These are phyloP conservation scores for Ophiostoma tasmaniense DNA, from an alignment of 2,329 filamentous ascomycete species.

Conservation along the genomic window DNA sequence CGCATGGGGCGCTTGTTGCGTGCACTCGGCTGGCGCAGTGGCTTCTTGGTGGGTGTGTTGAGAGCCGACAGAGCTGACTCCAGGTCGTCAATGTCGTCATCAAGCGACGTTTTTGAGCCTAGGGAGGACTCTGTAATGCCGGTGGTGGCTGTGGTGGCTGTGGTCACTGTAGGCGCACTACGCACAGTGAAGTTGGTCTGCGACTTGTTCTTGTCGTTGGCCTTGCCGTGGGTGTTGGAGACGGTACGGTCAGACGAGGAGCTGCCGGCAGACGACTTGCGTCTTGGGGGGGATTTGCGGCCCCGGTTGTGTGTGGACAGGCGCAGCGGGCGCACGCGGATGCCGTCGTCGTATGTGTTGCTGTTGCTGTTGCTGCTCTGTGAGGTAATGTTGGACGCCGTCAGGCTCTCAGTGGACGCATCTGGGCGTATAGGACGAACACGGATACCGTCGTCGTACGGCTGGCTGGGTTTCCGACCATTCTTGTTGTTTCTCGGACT, in stretches of 20 bases:
- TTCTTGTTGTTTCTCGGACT: background rate
- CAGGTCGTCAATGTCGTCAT: conserved; percentile 24
- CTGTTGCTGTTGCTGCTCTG: background rate
- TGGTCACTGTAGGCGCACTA: conserved; percentile 14
- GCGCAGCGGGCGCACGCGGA: conserved; percentile 22
- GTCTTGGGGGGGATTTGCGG: background rate
- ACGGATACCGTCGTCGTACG: conserved; percentile 25
- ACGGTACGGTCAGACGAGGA: background rate
- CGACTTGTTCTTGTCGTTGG: conserved; percentile 6
- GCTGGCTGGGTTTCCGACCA: background rate
- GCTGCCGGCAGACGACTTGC: background rate
- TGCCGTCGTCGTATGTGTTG: conserved; percentile 25
- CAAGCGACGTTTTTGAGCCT: background rate
- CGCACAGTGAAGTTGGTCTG: conserved; percentile 6
- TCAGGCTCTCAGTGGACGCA: conserved; percentile 6
- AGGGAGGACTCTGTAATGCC: background rate
- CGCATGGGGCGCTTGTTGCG: conserved; percentile 18
- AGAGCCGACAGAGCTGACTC: conserved; percentile 29
- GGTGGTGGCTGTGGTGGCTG: background rate
- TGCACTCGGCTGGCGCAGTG: conserved; percentile 13
- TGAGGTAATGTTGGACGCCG: conserved; percentile 1
- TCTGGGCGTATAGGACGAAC: conserved; percentile 19
- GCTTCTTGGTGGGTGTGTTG: conserved; percentile 22
- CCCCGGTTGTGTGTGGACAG: background rate
- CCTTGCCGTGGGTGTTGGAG: conserved; percentile 1